A percentile compares a stretch with the other conserved stretches of the same genome.
Conservation (phyloP, 805 yeast genomes). For the Kodamaea laetipori region DNA sequence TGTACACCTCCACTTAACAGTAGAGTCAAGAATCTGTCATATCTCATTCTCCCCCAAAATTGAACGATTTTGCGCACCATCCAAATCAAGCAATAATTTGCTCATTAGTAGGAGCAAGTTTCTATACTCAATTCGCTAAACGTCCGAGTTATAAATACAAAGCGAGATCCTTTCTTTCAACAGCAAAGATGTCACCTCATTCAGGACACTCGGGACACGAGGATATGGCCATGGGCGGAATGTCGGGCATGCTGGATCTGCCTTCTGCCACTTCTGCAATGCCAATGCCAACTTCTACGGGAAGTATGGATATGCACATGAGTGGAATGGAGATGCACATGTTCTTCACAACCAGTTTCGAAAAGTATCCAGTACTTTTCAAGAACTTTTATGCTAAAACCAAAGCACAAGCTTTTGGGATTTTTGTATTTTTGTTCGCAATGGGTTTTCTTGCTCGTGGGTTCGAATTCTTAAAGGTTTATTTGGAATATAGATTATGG, state of each 20-base stretch:
- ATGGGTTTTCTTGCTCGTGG: conserved; percentile 63
- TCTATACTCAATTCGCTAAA: too few relatives aligned
- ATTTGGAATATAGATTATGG: conserved; percentile 69
- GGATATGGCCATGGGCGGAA: neutral
- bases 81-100: too few relatives aligned
- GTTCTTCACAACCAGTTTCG: conserved; percentile 53
- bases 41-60: too few relatives aligned
- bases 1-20: too few relatives aligned
- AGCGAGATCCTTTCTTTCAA: too few relatives aligned
- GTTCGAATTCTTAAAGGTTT: conserved; percentile 57
- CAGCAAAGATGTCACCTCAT: conserved; percentile 5
- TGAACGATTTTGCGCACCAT: too few relatives aligned
- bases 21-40: too few relatives aligned
- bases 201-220: conserved; percentile 4
- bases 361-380: conserved; percentile 65
- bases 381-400: conserved; percentile 51
- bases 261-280: neutral
- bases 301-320: neutral
- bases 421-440: conserved; percentile 61
- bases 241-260: neutral
- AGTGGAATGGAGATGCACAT: conserved; percentile 49
- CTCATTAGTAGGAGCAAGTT: too few relatives aligned
- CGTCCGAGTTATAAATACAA: too few relatives aligned
- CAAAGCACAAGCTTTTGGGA: conserved; percentile 71
- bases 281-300: conserved; percentile 1